Evolutionary conservation across 129 eudicot genomes (phyloP), one percentile per base, ranked within the genome.

Genomic region (Gnaphalium uliginosum): DNA sequence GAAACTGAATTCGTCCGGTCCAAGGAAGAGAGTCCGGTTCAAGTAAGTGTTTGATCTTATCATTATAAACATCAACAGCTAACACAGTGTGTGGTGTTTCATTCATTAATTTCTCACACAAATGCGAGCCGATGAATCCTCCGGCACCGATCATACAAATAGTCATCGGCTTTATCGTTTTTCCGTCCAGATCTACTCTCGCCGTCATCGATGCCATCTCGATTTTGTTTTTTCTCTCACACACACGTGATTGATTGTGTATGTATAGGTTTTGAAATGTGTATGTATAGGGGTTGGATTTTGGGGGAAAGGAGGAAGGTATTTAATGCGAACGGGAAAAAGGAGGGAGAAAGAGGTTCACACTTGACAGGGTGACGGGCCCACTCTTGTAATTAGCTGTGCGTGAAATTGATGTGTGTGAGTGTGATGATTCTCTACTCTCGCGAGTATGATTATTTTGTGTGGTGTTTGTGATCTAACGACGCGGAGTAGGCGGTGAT

Each of bases 91-190:
- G 99, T 19, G 86, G 82, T 30, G 97, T 94, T 81, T 94, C 96
- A 41, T 80, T 8, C 90, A 94, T 76, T 71, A 94, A 56, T 76
- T 91, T 94, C 94, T 94, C 97, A 76, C 99, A 94, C 71, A 94
- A 85, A 69, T 94, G 99, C 18, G 99, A 94, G 32, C 99, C 99
- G 30, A 94, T 94, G 89, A 94, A 94, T 2, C 99, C 99, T 51
- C 99, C 99, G 64, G 97, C 97, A 1, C 99, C 99, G 60, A 94
- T 94, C 97, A 91, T 91, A 71, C 99, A 94, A 75, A 91, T 94
- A 7, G 98, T 88, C 6, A 94, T 80, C 79, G 93, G 85, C 66
- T 83, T 79, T 1, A 94, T 90, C 51, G 87, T 80, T 0, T 85
- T 90, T 18, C 98, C 98, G 83, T 94, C 98, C 76, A 94, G 97